A percentile compares a stretch with the other conserved stretches of the same genome.
Conservation (phyloP, 2,329 filamentous ascomycete genomes). For the Leptographium lundbergii region DNA sequence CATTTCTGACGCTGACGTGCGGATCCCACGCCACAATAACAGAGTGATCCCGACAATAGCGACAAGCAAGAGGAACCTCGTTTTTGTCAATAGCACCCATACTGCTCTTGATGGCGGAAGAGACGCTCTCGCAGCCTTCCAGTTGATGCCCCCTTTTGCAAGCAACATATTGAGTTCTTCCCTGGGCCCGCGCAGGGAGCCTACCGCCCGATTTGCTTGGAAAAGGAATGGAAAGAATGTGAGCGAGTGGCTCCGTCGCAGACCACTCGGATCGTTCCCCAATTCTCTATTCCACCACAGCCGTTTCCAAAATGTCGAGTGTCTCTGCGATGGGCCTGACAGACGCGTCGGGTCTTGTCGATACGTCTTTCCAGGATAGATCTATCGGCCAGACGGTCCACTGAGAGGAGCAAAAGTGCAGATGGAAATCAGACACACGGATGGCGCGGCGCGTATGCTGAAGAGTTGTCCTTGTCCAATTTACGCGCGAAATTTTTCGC, state of each 20-base stretch:
- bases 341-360: background rate
- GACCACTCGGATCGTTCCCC: background rate
- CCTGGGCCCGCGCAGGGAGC: conserved; percentile 22
- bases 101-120: conserved; percentile 66
- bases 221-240: background rate
- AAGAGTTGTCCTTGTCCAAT: background rate
- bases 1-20: conserved; percentile 71
- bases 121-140: conserved; percentile 76
- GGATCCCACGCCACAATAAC: conserved; percentile 79
- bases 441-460: background rate
- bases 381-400: background rate
- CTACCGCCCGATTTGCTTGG: conserved; percentile 19
- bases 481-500: background rate
- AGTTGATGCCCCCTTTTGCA: conserved; percentile 78
- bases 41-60: conserved; percentile 58
- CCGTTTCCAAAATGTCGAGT: background rate
- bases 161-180: conserved; percentile 58
- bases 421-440: background rate
- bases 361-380: background rate
- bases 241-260: background rate
- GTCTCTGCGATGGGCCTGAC: background rate
- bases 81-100: conserved; percentile 58
- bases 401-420: background rate
- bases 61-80: conserved; percentile 64
- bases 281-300: background rate